Conservation (phyloP, 768 basidiomycete genomes). For the Pisolithus marmoratus region DNA sequence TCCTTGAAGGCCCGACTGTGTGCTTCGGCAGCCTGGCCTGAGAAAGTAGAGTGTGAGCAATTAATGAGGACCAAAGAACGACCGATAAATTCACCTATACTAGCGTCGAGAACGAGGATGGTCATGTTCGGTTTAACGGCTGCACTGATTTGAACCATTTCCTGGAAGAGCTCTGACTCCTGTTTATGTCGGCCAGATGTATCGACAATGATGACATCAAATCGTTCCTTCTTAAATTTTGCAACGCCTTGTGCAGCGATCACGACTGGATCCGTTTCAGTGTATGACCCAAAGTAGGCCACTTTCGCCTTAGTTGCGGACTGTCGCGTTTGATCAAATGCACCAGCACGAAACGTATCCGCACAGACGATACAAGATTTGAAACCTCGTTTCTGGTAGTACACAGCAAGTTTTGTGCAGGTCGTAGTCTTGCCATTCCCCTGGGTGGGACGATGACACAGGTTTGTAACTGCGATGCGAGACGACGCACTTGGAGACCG, state of each 20-base stretch:
- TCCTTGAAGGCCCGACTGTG: slow-evolving; percentile 98
- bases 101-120: slow-evolving; percentile 90
- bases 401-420: slow-evolving; percentile 96
- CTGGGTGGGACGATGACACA: slow-evolving; percentile 34
- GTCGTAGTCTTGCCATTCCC: slow-evolving; percentile 99
- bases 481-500: slow-evolving; percentile 72
- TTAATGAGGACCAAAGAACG: background rate
- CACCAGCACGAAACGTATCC: slow-evolving; percentile 98
- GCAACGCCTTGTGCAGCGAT: slow-evolving; percentile 92
- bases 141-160: slow-evolving; percentile 95
- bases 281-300: slow-evolving; percentile 98
- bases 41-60: slow-evolving; percentile 1
- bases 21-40: slow-evolving; percentile 95
- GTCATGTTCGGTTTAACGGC: slow-evolving; percentile 97
- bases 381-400: slow-evolving; percentile 96
- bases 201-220: slow-evolving; percentile 98
- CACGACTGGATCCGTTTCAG: slow-evolving; percentile 94
- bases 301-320: slow-evolving; percentile 99
- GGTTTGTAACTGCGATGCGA: background rate
- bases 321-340: slow-evolving; percentile 98
- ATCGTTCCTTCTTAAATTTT: slow-evolving; percentile 97
- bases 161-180: slow-evolving; percentile 92
- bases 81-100: slow-evolving; percentile 61
- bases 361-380: slow-evolving; percentile 97
- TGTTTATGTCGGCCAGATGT: slow-evolving; percentile 97